phyloP scores from a whole-genome alignment of 1,284 basidiomycete genomes.

The Anthracocystis walkeri region DNA sequence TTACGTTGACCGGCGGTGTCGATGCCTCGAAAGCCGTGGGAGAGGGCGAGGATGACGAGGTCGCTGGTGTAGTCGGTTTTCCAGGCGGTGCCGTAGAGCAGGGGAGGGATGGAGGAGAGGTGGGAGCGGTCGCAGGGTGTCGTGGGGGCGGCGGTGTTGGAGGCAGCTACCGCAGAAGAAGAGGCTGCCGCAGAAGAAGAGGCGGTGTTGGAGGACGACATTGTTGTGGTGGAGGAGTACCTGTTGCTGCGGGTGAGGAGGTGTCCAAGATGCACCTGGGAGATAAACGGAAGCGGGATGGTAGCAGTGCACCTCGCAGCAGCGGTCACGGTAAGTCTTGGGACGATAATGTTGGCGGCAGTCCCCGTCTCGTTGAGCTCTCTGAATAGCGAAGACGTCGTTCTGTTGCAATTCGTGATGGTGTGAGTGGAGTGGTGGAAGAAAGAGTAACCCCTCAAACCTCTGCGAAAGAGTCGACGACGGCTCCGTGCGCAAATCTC shows the following conservation, averaged over 20 bases:
- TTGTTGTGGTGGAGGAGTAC: too few relatives aligned
- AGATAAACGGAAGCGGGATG: too few relatives aligned
- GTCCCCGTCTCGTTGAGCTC: too few relatives aligned
- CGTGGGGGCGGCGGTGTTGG: neutral
- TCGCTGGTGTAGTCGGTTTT: slow-evolving; percentile 57
- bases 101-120: slow-evolving; percentile 40
- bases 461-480: too few relatives aligned
- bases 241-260: too few relatives aligned
- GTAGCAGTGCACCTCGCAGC: too few relatives aligned
- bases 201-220: slow-evolving; percentile 23
- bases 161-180: neutral
- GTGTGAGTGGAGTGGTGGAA: neutral
- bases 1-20: slow-evolving; percentile 67
- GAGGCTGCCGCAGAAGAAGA: slow-evolving; percentile 10
- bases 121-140: slow-evolving; percentile 22
- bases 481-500: slow-evolving; percentile 2
- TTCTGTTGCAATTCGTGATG: too few relatives aligned
- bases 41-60: slow-evolving; percentile 58
- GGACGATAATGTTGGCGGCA: too few relatives aligned
- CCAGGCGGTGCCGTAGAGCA: slow-evolving; percentile 68
- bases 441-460: too few relatives aligned
- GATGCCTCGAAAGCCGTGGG: slow-evolving; percentile 63
- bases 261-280: too few relatives aligned
- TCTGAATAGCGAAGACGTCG: neutral
- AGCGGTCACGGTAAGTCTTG: too few relatives aligned